Evolutionary conservation across 768 basidiomycete genomes (phyloP), one percentile per base, ranked within the genome.

Genomic region (Lenzites betulinus): DNA sequence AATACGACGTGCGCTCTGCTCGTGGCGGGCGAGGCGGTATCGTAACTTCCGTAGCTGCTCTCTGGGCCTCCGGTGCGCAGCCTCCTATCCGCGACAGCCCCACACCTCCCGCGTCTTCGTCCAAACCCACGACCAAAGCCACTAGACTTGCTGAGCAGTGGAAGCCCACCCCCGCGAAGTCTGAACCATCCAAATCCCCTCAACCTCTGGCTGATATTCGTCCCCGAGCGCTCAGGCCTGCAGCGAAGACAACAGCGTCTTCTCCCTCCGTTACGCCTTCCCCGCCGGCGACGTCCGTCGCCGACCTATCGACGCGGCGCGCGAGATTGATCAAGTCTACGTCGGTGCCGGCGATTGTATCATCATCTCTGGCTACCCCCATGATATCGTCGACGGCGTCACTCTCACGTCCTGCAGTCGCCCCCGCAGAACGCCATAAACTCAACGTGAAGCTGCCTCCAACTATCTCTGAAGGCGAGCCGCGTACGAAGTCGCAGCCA

Each of bases 371-470:
- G 62, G 91, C 90, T 13, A 80, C 78, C 3, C 91, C 91, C 0
- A 86, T 82, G 67, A 73, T 92, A 2, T 90, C 89, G 3, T 85
- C 87, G 0, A 91, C 89, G 1, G 91, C 89, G 5, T 91, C 90
- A 3, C 80, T 92, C 22, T 89, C 86, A 7, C 80, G 85, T 9
- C 81, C 81, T 47, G 56, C 74, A 1, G 36, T 55, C 20, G 36
- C 70, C 25, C 60, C 66, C 33, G 64, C 63, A 7, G 65, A 70
- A 42, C 60, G 67, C 36, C n/a, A 62, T 22, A 58, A 67, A 59
- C 28, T 64, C 12, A 59, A 73, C n/a, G 51, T 63, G 35, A 77
- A 74, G 63, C 65, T 77, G 7, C 75, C 79, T 2, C 74, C 76
- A 0, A 74, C 76, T 25, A 73, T 77, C 22, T 43, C 63, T 23